phyloP scores from a whole-genome alignment of 176 grass and related monocot species.

The Oryza meridionalis region DNA sequence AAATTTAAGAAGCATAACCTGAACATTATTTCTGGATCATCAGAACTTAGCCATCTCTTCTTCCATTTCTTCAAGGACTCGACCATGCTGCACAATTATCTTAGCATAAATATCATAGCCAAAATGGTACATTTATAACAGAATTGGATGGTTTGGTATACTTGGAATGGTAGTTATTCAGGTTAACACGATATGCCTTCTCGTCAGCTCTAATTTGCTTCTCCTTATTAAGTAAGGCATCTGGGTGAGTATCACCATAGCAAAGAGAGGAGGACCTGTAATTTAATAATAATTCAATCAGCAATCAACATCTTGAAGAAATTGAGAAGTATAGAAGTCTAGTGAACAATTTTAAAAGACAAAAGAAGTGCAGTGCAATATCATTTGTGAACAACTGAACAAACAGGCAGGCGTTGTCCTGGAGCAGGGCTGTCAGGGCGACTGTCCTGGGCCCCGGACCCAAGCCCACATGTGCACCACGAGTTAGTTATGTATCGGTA shows the following conservation, averaged over 20 bases:
- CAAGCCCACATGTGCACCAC: no score
- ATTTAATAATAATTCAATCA: conserved; percentile 41
- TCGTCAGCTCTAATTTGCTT: conserved; percentile 49
- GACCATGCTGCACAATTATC: conserved; percentile 64
- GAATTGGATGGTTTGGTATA: conserved; percentile 43
- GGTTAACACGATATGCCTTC: conserved; percentile 57
- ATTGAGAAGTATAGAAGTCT: background rate
- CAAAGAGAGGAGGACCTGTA: conserved; percentile 73
- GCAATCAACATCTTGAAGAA: background rate
- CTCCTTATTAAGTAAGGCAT: conserved; percentile 59
- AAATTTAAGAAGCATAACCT: conserved; percentile 43
- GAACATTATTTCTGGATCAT: conserved; percentile 61
- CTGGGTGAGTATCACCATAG: conserved; percentile 76
- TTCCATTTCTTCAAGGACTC: conserved; percentile 73
- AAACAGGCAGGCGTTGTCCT: no score
- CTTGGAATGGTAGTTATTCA: conserved; percentile 75
- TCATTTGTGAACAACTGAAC: background rate
- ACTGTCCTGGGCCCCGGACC: no score
- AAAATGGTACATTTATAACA: conserved; percentile 19
- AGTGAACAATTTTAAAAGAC: background rate
- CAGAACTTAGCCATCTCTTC: conserved; percentile 64
- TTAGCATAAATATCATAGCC: conserved; percentile 35
- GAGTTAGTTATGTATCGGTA: no score
- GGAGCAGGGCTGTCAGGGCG: no score
- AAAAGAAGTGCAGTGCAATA: background rate